phyloP scores from a whole-genome alignment of 2,329 filamentous ascomycete genomes.

The Penicillium brevicompactum region DNA sequence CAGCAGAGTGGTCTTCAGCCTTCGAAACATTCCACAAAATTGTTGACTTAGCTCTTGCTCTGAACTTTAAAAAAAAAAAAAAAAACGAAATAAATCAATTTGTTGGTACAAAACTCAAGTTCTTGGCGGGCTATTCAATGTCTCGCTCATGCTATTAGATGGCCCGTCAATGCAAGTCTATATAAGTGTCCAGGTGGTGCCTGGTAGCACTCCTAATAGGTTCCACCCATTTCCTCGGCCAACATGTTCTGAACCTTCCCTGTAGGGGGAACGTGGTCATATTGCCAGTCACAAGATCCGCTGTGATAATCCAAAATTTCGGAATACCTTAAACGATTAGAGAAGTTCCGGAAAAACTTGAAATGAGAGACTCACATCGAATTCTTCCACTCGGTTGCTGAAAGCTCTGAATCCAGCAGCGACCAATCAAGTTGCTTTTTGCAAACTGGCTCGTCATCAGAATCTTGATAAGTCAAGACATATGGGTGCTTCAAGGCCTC shows the following conservation, averaged over 20 bases:
- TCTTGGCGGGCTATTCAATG: not conserved
- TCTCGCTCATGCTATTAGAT: not conserved
- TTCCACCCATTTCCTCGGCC: conserved; percentile 2
- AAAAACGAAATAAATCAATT: no score
- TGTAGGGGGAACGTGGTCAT: not conserved
- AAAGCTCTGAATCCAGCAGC: conserved; percentile 94
- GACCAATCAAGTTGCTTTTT: conserved; percentile 99
- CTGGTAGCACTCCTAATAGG: not conserved
- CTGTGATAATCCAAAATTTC: conserved; percentile 9
- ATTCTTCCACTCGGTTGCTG: conserved; percentile 98
- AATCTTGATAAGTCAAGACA: conserved; percentile 91
- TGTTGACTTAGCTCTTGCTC: no score
- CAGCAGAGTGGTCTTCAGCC: no score
- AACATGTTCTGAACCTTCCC: conserved; percentile 1
- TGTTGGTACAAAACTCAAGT: no score
- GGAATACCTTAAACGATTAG: conserved; percentile 43
- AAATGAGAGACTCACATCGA: conserved; percentile 69
- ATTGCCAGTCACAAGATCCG: conserved; percentile 2
- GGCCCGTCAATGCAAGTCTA: no score
- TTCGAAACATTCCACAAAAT: no score
- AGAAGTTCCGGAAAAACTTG: not conserved
- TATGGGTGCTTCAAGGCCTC: conserved; percentile 88
- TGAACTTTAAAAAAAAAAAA: no score
- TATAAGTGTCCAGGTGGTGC: no score
- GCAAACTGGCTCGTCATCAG: conserved; percentile 88